A percentile compares a stretch with the other conserved stretches of the same genome.
Conservation (phyloP, 73 alveolate species). For the Paramecium sonneborni region DNA sequence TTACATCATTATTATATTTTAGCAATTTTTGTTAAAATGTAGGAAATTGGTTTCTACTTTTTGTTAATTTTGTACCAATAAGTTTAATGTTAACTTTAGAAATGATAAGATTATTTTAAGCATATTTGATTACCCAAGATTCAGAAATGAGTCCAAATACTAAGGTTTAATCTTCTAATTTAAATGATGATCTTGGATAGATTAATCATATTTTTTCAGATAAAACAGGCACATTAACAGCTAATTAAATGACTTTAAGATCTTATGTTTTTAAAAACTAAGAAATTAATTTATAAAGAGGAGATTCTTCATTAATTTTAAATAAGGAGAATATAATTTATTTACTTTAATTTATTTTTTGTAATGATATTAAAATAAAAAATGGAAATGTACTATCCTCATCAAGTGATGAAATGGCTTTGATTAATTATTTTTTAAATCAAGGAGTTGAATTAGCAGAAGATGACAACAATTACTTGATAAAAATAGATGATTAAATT, state of each 20-base stretch:
- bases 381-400: slow-evolving; percentile 70
- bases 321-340: not conserved
- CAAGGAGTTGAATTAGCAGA: slow-evolving; percentile 69
- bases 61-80: slow-evolving; percentile 53
- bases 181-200: slow-evolving; percentile 45
- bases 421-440: slow-evolving; percentile 86
- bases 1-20: not conserved
- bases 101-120: slow-evolving; percentile 19
- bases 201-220: not conserved
- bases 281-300: not conserved
- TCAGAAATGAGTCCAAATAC: not conserved
- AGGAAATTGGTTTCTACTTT: slow-evolving; percentile 56
- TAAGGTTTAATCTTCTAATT: slow-evolving; percentile 2
- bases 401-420: slow-evolving; percentile 98
- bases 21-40: not conserved
- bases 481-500: not conserved
- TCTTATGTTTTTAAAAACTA: not conserved
- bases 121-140: not conserved
- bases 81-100: slow-evolving; percentile 18
- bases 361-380: slow-evolving; percentile 21
- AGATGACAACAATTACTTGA: not conserved
- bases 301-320: not conserved
- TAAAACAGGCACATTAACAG: slow-evolving; percentile 30
- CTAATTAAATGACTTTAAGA: not conserved
- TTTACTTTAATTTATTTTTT: not conserved